Evolutionary conservation across 2,329 filamentous ascomycete genomes (phyloP), one percentile per base, ranked within the genome.

Genomic region (Trichophyton schoenleinii): DNA sequence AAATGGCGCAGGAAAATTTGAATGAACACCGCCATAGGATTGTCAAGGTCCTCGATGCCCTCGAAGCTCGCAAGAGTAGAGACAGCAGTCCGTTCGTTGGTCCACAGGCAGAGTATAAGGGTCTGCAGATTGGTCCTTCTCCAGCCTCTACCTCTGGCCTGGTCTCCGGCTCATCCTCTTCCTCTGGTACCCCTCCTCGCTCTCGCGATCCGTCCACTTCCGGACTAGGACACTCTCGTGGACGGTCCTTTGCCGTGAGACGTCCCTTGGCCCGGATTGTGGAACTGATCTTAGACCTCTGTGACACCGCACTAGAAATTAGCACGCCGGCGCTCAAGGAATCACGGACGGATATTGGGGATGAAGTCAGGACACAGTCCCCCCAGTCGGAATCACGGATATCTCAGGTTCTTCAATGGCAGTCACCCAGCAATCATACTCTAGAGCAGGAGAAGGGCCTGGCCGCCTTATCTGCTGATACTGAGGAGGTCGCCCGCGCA

Each of bases 361-460:
- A 88, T 57, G 91, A 96, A 64, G 85, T 97, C 64, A 85, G 92
- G 55, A 96, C 92, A 0, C 88, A 96, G 70, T 99, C 94, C 3
- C 94, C 94, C 0, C 89, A 96, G 70, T 99, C 95, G 0, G 94
- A 99, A 71, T 94, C 89, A 49, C 86, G 92, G 36, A 95, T 97
- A 67, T 88, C 89, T 1, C 94, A 99, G 73, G 91, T 99, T 4
- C 74, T 95, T 66, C 91, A 96, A 71, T 99, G 95, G 94, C 91
- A 96, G 70, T 96, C 92, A 3, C 94, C 94, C 0, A 91, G 89
- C 68, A 88, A 87, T 58, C 92, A 92, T 69, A 94, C 91, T 0
- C 76, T 96, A 15, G 94, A 99, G 64, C 91, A 96, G 71, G 92
- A 97, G 71, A 89, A 95, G 69, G 94, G 94, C 0, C 78, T 99